Conservation (phyloP, 345 rosid genomes). For the Durio zibethinus region DNA sequence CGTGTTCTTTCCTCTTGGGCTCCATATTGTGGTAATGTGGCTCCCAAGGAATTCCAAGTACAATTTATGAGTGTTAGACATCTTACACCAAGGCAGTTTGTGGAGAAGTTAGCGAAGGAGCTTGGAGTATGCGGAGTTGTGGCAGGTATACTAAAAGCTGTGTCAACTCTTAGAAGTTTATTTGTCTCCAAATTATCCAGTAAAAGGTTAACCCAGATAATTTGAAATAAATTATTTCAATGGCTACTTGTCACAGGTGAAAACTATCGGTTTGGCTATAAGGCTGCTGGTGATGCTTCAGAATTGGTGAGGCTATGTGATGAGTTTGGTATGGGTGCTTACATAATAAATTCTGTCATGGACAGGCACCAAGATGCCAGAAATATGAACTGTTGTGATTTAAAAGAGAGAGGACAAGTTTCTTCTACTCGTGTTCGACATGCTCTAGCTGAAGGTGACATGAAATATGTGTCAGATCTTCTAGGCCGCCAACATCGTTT, state of each 20-base stretch:
- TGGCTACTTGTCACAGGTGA: conserved; percentile 47
- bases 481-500: conserved; percentile 84
- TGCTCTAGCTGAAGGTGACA: conserved; percentile 75
- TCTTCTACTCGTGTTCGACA: conserved; percentile 93
- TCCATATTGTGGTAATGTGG: conserved; percentile 56
- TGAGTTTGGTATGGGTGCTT: conserved; percentile 63
- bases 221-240: not conserved
- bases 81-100: conserved; percentile 79
- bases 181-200: not conserved
- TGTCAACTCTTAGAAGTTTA: not conserved
- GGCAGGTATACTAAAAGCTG: conserved; percentile 51
- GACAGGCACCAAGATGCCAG: conserved; percentile 60
- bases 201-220: not conserved
- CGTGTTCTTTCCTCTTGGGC: conserved; percentile 84
- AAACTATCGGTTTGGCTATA: conserved; percentile 88
- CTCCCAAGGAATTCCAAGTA: conserved; percentile 62
- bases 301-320: conserved; percentile 66
- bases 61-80: conserved; percentile 76
- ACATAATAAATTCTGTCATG: conserved; percentile 79
- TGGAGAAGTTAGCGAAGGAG: conserved; percentile 81
- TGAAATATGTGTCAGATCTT: conserved; percentile 74
- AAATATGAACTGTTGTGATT: conserved; percentile 34
- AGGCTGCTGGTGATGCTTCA: conserved; percentile 78
- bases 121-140: conserved; percentile 77
- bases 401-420: conserved; percentile 83